Evolutionary conservation across 2,329 filamentous ascomycete species (phyloP), one percentile per base, ranked within the genome.

Genomic region (Microdochium bolleyi): DNA sequence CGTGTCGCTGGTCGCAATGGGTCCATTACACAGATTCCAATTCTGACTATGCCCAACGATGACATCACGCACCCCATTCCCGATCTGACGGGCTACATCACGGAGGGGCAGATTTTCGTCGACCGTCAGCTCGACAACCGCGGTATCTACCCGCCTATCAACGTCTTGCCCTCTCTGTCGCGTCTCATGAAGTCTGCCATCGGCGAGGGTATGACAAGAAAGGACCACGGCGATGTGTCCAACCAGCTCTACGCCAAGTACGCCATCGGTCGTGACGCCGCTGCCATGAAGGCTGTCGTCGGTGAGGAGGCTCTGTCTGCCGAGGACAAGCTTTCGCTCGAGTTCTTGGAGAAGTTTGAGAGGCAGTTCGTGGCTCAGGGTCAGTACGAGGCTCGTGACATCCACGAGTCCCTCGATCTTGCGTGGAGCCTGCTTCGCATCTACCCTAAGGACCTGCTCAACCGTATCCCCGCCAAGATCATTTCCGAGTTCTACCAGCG

Each of bases 141-240:
- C 78, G 92, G 92, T 74, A 86, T 99, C 75, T 96, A 96, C 79
- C 94, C 94, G 51, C 94, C 94, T 21, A 99, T 99, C 79, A 99
- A 99, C 77, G 94, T 99, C 58, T 78, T 99, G 56, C 94, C 94
- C 24, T 99, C 94, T 49, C 87, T 99, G 38, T 99, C 94, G 24
- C 94, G 94, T 83, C 87, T 99, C 68, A 99, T 99, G 94, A 99
- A 99, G 76, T 99, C 94, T 66, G 94, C 94, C 70, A 99, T 99
- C 66, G 94, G 94, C 64, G 92, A 97, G 75, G 90, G 90, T 59
- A 92, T 92, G 80, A 99, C 94, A 24, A 88, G 94, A 64, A 92
- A 89, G 73, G 95, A 99, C 66, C 94, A 99, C 73, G 89, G 90
- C 62, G 94, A 99, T 74, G 94, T 99, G 50, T 99, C 94, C 61